These are phyloP conservation scores for Phyllosticta ampelicida DNA, from an alignment of 2,329 filamentous ascomycete species.

Conservation along the genomic window DNA sequence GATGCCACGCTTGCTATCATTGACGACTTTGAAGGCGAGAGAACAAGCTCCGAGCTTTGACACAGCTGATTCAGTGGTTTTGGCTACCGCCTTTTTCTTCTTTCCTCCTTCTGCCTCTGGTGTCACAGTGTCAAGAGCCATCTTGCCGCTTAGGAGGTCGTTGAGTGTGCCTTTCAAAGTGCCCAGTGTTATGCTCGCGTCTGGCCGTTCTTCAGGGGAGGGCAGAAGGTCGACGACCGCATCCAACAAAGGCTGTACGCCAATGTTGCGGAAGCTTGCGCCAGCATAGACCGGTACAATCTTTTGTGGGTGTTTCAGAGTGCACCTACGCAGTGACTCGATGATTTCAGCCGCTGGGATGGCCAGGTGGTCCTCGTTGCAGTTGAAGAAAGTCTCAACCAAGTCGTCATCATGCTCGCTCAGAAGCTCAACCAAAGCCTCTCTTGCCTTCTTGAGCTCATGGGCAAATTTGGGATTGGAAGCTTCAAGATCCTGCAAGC, in stretches of 20 bases:
- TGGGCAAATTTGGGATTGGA: constrained; percentile 42
- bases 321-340: constrained; percentile 60
- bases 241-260: constrained; percentile 83
- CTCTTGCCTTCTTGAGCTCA: constrained; percentile 66
- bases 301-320: constrained; percentile 56
- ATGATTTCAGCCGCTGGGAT: constrained; percentile 58
- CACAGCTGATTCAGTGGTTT: constrained; percentile 24
- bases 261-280: constrained; percentile 87
- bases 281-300: constrained; percentile 83
- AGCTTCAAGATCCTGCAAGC: constrained; percentile 42
- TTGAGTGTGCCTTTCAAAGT: constrained; percentile 44
- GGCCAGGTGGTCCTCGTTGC: constrained; percentile 58
- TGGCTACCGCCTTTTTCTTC: constrained; percentile 9
- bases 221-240: constrained; percentile 81
- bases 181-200: constrained; percentile 64
- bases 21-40: constrained; percentile 84
- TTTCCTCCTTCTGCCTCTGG: constrained; percentile 9
- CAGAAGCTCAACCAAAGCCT: constrained; percentile 68
- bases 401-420: constrained; percentile 83
- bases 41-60: constrained; percentile 58
- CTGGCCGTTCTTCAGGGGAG: constrained; percentile 67
- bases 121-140: constrained; percentile 14
- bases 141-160: constrained; percentile 29
- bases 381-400: constrained; percentile 72
- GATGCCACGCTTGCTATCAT: constrained; percentile 74